These are phyloP conservation scores for Corymbia citriodora DNA, from an alignment of 441 rosid genomes.

Conservation along the genomic window DNA sequence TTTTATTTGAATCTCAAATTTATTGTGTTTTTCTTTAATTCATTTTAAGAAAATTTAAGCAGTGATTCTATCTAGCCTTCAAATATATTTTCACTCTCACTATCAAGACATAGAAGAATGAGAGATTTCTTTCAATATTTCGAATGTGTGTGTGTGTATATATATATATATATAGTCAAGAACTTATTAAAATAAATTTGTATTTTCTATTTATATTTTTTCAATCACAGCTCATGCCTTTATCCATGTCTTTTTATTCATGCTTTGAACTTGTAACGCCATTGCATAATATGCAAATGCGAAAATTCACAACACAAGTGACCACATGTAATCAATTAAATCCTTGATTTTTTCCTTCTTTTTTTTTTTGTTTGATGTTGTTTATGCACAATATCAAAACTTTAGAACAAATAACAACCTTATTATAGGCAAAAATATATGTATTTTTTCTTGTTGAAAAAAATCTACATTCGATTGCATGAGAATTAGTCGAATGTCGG, in stretches of 20 bases:
- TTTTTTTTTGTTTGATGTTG: background rate
- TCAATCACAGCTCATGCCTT: background rate
- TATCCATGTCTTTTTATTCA: background rate
- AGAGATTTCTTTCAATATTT: background rate
- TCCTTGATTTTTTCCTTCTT: background rate
- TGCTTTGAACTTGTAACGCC: background rate
- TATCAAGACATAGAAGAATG: background rate
- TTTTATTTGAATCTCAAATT: background rate
- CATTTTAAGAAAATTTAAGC: background rate
- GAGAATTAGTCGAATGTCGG: too few species aligned
- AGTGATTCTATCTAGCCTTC: background rate
- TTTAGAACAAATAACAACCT: background rate
- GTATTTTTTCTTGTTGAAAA: too few species aligned
- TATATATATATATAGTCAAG: too few species aligned
- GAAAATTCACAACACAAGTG: background rate
- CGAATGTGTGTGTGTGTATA: too few species aligned
- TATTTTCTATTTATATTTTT: too few species aligned
- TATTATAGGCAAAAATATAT: background rate
- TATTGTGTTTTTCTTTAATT: background rate
- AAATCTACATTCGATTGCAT: too few species aligned
- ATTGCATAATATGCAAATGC: background rate
- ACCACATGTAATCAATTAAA: background rate
- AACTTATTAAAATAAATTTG: too few species aligned
- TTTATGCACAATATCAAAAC: background rate
- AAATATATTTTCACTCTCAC: background rate